Percentiles rank a stretch among this genome's conserved stretches.
These are phyloP conservation scores for Linanthus parryae DNA, from an alignment of 148 eudicot species.

Conservation along the genomic window DNA sequence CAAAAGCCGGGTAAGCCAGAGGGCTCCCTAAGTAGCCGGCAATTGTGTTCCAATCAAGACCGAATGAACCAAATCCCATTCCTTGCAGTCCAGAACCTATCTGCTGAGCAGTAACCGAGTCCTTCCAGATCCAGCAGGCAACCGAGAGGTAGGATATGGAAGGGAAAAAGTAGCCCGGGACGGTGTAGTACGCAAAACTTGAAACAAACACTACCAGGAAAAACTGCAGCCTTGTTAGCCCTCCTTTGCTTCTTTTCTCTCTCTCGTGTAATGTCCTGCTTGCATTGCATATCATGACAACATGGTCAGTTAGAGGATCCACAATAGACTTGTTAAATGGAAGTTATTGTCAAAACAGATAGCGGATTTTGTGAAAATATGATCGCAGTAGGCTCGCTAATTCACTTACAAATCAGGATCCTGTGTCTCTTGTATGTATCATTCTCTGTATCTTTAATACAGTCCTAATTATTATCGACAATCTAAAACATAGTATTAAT, in stretches of 20 bases:
- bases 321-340: background rate
- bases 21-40: slow-evolving; percentile 36
- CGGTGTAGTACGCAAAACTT: slow-evolving; percentile 39
- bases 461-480: too few relatives aligned
- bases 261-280: slow-evolving; percentile 39
- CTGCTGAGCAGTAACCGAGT: slow-evolving; percentile 36
- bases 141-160: slow-evolving; percentile 33
- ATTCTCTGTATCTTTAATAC: too few relatives aligned
- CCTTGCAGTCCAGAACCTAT: slow-evolving; percentile 43
- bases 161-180: slow-evolving; percentile 44
- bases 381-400: too few relatives aligned
- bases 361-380: too few relatives aligned
- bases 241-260: slow-evolving; percentile 30
- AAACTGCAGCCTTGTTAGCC: slow-evolving; percentile 31
- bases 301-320: background rate
- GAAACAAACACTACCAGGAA: slow-evolving; percentile 18
- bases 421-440: too few relatives aligned
- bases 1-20: slow-evolving; percentile 29
- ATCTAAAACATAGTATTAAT: too few relatives aligned
- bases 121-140: slow-evolving; percentile 38
- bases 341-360: too few relatives aligned
- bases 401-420: too few relatives aligned
- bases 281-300: background rate
- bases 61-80: slow-evolving; percentile 40
- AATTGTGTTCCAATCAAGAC: slow-evolving; percentile 41